phyloP scores from a whole-genome alignment of 2,329 filamentous ascomycete species.

The Leptographium galeiforme region DNA sequence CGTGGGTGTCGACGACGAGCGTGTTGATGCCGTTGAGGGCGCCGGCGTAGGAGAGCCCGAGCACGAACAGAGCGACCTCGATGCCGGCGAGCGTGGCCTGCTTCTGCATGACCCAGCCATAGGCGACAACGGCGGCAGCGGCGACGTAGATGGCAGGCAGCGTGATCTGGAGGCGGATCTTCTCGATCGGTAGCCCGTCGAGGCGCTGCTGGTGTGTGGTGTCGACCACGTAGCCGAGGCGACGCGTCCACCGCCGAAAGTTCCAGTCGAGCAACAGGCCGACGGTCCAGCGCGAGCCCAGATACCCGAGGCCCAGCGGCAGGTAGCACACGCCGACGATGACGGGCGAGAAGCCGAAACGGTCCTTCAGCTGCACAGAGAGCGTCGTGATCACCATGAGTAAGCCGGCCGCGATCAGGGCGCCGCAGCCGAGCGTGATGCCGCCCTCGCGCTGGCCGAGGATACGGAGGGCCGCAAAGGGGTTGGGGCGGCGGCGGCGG shows the following conservation, averaged over 20 bases:
- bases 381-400: conserved; percentile 20
- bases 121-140: conserved; percentile 23
- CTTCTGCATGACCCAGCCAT: conserved; percentile 29
- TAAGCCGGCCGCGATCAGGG: conserved; percentile 21
- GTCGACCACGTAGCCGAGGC: neutral
- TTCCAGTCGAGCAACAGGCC: conserved; percentile 48
- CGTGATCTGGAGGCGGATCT: conserved; percentile 20
- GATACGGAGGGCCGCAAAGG: conserved; percentile 19
- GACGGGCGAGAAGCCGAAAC: conserved; percentile 20
- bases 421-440: conserved; percentile 19
- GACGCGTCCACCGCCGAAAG: conserved; percentile 31
- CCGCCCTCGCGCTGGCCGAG: conserved; percentile 22
- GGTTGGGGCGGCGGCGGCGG: conserved; percentile 12
- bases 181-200: conserved; percentile 23
- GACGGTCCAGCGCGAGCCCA: conserved; percentile 20
- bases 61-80: conserved; percentile 24
- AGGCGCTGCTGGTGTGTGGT: conserved; percentile 25
- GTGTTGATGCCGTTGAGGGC: conserved; percentile 27
- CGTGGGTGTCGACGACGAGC: conserved; percentile 27
- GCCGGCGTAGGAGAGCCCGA: conserved; percentile 22
- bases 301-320: conserved; percentile 23
- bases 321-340: conserved; percentile 30
- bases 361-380: conserved; percentile 18
- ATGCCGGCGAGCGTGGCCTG: conserved; percentile 23
- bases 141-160: conserved; percentile 23